Percentiles rank a stretch among this genome's conserved stretches.
Evolutionary conservation across 2,329 filamentous ascomycete genomes (phyloP).

Genomic region (Apiospora saccharicola): DNA sequence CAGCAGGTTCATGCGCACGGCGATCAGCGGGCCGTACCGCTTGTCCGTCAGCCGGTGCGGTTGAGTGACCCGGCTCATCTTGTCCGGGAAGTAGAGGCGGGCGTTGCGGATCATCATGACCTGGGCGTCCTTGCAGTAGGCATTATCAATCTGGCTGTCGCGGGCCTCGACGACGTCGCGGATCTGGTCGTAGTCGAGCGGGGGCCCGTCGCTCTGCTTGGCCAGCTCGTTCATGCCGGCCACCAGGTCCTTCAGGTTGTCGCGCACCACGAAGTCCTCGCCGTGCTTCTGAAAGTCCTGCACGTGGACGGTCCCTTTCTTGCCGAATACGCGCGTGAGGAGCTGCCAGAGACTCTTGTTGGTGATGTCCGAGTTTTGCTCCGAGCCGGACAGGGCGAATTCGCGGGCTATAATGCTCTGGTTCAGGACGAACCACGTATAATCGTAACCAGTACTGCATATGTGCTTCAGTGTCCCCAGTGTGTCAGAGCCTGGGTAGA

Average conservation of each 20-base stretch:
- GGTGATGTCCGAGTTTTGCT: slow-evolving; percentile 69
- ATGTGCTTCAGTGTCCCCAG: slow-evolving; percentile 66
- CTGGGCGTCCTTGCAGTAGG: slow-evolving; percentile 67
- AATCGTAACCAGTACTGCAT: slow-evolving; percentile 67
- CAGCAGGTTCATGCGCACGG: slow-evolving; percentile 66
- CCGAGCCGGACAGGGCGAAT: slow-evolving; percentile 68
- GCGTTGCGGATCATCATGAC: slow-evolving; percentile 68
- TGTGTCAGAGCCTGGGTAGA: slow-evolving; percentile 66
- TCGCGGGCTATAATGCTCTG: slow-evolving; percentile 66
- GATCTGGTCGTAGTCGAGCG: slow-evolving; percentile 54
- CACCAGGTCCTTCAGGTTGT: slow-evolving; percentile 62
- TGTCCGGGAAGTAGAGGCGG: slow-evolving; percentile 63
- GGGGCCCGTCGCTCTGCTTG: slow-evolving; percentile 52
- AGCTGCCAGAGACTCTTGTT: slow-evolving; percentile 63
- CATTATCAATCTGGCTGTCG: slow-evolving; percentile 63
- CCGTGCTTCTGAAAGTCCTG: slow-evolving; percentile 67
- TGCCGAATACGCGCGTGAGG: slow-evolving; percentile 58
- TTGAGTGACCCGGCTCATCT: slow-evolving; percentile 56
- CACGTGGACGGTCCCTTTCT: slow-evolving; percentile 60
- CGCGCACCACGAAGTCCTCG: slow-evolving; percentile 65
- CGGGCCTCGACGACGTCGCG: slow-evolving; percentile 58
- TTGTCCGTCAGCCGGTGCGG: slow-evolving; percentile 63
- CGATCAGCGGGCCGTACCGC: slow-evolving; percentile 64
- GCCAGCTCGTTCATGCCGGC: slow-evolving; percentile 66
- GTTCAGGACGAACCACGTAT: slow-evolving; percentile 69